Base-by-base conservation (phyloP, 2,329 filamentous ascomycete species). In the Aspergillus quadrilineatus region DNA sequence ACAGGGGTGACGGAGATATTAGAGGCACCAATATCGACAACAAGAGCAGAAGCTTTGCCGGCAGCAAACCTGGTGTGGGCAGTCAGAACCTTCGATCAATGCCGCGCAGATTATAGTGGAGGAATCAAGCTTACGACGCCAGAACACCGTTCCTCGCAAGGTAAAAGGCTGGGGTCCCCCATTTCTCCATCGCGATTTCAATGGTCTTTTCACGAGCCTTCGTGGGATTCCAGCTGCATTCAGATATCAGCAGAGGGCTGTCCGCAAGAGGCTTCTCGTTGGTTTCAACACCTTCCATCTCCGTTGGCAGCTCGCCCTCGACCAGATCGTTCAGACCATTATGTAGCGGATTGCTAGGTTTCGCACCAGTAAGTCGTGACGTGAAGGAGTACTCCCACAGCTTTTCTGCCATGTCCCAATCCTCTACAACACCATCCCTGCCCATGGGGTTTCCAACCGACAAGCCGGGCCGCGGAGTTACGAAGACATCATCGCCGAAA, bases 131-230 rank as follows among this genome's bases (percentile, higher is more conserved):
- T 58, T 77, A 83, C 76, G 92, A 89, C 53, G 93, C 87, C 71
- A 97, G 83, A 43, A 97, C 92, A 28, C 93, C 92, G 52, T 87
- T 95, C 69, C 90, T 87, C 61, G 90, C 90, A 59, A 97, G 80
- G 83, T 93, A 99, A 75, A 97, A 97, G 4, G 94, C 94, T 15
- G 94, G 94, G 55, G 89, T 89, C 29, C 91, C 92, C 92, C 94
- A 99, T 69, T 86, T 90, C 80, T 99, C 94, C 88, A 99, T 97
- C 58, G 91, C 92, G 61, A 97, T 86, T 78, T 99, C 94, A 67
- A 97, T 93, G 41, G 89, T 88, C 83, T 94, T 96, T 78, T 99
- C 94, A 58, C 95, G 84, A 58, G 89, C 85, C 79, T 97, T 97
- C 43, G 84, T 76, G 28, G 86, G 83, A 75, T 96, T 97, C 92